A percentile compares a stretch with the other conserved stretches of the same genome.
These are phyloP conservation scores for Tephrocybe sp. DNA, from an alignment of 768 basidiomycete species.

Conservation along the genomic window DNA sequence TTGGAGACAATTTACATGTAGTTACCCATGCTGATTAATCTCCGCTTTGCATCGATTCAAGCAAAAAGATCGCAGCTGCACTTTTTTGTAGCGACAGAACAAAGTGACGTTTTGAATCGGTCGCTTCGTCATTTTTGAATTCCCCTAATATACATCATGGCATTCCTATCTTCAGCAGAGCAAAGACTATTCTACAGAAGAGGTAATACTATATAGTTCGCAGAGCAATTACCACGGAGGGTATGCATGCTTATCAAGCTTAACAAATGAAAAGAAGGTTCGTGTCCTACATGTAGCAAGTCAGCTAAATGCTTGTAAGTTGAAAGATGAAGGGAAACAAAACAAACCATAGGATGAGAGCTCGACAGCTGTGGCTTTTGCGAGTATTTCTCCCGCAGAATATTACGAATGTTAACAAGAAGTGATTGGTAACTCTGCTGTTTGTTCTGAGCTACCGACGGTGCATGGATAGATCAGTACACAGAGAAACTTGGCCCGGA, in stretches of 20 bases:
- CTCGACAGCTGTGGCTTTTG: constrained; percentile 42
- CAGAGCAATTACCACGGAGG: neutral
- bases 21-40: too few species aligned
- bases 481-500: neutral
- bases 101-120: too few species aligned
- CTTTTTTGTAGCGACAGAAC: too few species aligned
- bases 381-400: constrained; percentile 36
- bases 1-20: too few species aligned
- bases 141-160: too few species aligned
- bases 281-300: constrained; percentile 26
- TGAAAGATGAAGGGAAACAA: constrained; percentile 1
- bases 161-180: too few species aligned
- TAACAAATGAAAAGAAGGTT: constrained; percentile 37
- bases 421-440: constrained; percentile 43
- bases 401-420: constrained; percentile 35
- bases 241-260: neutral
- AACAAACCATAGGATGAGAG: constrained; percentile 41
- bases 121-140: too few species aligned
- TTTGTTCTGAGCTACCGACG: constrained; percentile 40
- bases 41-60: too few species aligned
- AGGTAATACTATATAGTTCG: neutral
- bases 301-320: neutral
- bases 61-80: too few species aligned
- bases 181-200: neutral
- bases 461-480: constrained; percentile 5